A percentile compares a stretch with the other conserved stretches of the same genome.
phyloP scores from a whole-genome alignment of 345 rosid genomes.

The Gossypium raimondii region DNA sequence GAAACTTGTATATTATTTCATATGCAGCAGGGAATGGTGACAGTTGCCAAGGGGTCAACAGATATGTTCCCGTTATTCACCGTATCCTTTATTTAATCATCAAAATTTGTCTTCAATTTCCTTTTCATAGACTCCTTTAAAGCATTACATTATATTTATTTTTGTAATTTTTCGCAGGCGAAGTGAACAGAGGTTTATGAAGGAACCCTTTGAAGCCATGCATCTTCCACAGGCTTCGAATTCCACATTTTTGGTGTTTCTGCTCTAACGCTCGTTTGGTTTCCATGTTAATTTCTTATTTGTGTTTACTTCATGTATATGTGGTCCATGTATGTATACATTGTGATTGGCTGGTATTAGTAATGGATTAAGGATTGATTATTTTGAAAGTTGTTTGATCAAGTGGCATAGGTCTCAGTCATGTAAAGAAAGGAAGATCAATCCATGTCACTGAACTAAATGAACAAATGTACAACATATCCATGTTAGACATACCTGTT shows the following conservation, averaged over 20 bases:
- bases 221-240: neutral
- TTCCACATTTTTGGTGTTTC: neutral
- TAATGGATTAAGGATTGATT: neutral
- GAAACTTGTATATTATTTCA: conserved; percentile 17
- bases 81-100: conserved; percentile 28
- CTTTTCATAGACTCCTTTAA: neutral
- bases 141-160: neutral
- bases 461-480: neutral
- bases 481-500: too few species aligned
- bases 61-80: conserved; percentile 21
- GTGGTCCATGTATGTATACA: too few species aligned
- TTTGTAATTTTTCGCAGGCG: conserved; percentile 20
- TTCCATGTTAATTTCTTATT: neutral
- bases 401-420: neutral
- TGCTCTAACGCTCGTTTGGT: neutral
- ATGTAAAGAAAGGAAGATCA: too few species aligned
- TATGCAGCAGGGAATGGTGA: conserved; percentile 31
- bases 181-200: neutral
- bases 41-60: conserved; percentile 34
- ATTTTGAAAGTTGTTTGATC: neutral
- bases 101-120: neutral
- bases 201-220: neutral
- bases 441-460: neutral
- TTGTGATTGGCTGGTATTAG: too few species aligned
- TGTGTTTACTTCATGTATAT: neutral